Conservation (phyloP, 768 basidiomycete species). For the Tephrocybe sp. region DNA sequence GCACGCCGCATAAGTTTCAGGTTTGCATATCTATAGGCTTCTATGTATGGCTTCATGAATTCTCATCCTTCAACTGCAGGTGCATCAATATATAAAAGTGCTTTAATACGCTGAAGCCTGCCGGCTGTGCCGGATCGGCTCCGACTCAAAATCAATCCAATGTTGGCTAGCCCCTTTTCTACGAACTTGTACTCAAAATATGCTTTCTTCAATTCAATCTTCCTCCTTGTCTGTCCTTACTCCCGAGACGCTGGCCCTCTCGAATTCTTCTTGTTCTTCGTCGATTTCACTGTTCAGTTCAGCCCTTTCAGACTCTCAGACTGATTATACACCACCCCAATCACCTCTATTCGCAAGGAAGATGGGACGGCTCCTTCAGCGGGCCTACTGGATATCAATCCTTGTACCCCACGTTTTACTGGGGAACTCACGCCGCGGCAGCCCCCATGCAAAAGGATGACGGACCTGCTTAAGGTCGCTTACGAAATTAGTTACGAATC, state of each 20-base stretch:
- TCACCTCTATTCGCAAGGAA: conserved; percentile 5
- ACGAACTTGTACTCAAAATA: not conserved
- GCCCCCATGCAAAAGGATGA: not conserved
- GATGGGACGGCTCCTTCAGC: not conserved
- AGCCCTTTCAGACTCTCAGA: conserved; percentile 16
- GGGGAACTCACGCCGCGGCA: conserved; percentile 9
- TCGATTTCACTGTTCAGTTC: conserved; percentile 13
- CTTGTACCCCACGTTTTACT: not conserved
- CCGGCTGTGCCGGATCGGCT: no score
- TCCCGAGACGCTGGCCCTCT: conserved; percentile 17
- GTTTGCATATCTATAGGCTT: not conserved
- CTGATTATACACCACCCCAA: conserved; percentile 16
- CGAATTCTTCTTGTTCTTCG: conserved; percentile 15
- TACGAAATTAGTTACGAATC: conserved; percentile 18
- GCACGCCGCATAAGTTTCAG: no score
- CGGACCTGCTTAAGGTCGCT: not conserved
- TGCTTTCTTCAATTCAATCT: conserved; percentile 1
- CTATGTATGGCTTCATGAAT: not conserved
- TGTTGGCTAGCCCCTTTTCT: no score
- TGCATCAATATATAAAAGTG: no score
- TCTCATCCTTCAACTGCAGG: no score
- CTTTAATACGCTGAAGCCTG: not conserved
- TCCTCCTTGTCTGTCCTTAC: conserved; percentile 3
- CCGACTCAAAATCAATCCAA: not conserved
- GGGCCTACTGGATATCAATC: not conserved